Percentiles rank a stretch among this genome's conserved stretches.
phyloP scores from a whole-genome alignment of 129 eudicot species.

The Pseudognaphalium luteoalbum region DNA sequence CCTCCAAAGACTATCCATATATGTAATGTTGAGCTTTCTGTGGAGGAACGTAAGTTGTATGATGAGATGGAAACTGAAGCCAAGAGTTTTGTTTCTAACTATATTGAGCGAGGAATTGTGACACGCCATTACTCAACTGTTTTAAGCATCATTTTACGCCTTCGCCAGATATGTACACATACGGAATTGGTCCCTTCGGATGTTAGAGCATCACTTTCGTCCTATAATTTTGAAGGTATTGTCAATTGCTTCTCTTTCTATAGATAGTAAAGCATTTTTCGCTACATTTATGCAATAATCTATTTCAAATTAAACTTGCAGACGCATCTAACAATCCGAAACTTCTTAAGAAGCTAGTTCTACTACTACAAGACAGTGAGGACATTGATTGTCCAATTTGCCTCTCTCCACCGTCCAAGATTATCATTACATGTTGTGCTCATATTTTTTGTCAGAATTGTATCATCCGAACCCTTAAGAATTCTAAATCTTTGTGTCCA shows the following conservation, averaged over 20 bases:
- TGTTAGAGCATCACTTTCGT: constrained; percentile 52
- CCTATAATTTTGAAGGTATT: constrained; percentile 67
- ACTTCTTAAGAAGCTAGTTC: constrained; percentile 59
- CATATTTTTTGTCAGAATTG: constrained; percentile 78
- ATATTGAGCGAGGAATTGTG: constrained; percentile 50
- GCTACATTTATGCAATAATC: neutral
- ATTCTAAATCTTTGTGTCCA: constrained; percentile 65
- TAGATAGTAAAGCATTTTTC: neutral
- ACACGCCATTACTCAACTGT: constrained; percentile 63
- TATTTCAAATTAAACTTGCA: constrained; percentile 26
- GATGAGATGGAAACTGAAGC: constrained; percentile 92
- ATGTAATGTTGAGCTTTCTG: constrained; percentile 58
- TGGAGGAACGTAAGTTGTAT: constrained; percentile 70
- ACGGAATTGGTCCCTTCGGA: constrained; percentile 70
- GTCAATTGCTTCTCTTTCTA: neutral
- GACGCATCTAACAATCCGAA: constrained; percentile 79
- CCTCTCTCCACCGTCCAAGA: constrained; percentile 73
- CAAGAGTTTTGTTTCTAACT: constrained; percentile 47
- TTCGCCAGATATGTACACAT: constrained; percentile 86
- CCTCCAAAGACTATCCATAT: constrained; percentile 64
- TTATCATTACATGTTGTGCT: constrained; percentile 76
- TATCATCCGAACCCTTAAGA: constrained; percentile 63
- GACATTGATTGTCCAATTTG: constrained; percentile 94
- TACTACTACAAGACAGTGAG: constrained; percentile 71
- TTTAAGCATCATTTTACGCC: constrained; percentile 72